Conservation (phyloP, 2,329 filamentous ascomycete species). For the Aspergillus ustus region DNA sequence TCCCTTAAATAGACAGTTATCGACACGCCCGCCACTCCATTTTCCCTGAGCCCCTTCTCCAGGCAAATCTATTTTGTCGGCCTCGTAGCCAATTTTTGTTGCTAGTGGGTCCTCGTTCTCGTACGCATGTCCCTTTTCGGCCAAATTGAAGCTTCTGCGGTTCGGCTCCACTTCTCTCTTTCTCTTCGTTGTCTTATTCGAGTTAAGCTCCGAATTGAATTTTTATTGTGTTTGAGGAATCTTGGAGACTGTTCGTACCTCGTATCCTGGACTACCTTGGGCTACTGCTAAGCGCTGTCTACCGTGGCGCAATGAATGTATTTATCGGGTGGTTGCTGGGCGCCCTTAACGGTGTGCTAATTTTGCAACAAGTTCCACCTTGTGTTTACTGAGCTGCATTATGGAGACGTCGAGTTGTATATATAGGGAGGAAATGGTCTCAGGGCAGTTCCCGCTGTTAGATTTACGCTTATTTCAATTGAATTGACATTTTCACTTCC, state of each 20-base stretch:
- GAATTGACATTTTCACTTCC: no score
- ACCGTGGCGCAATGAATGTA: neutral
- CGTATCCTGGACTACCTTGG: neutral
- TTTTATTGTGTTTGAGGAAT: neutral
- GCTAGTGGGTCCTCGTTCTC: conserved; percentile 7
- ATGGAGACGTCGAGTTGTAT: neutral
- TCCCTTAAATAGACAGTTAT: neutral
- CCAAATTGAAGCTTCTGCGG: neutral
- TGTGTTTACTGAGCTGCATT: neutral
- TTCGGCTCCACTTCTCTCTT: neutral
- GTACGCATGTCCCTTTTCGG: conserved; percentile 5
- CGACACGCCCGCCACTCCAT: neutral
- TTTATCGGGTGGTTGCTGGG: neutral
- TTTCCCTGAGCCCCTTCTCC: neutral
- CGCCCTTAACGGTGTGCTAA: neutral
- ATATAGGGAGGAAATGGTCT: neutral
- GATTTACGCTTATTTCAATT: no score
- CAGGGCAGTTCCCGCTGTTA: no score
- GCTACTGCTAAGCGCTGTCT: neutral
- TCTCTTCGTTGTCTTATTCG: neutral
- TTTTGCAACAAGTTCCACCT: neutral
- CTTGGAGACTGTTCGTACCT: neutral
- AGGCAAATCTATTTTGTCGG: neutral
- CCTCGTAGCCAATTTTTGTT: neutral
- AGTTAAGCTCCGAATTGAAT: neutral